Evolutionary conservation across 2,329 filamentous ascomycete genomes (phyloP), one percentile per base, ranked within the genome.

Genomic region (Ophiostoma angusticollis): DNA sequence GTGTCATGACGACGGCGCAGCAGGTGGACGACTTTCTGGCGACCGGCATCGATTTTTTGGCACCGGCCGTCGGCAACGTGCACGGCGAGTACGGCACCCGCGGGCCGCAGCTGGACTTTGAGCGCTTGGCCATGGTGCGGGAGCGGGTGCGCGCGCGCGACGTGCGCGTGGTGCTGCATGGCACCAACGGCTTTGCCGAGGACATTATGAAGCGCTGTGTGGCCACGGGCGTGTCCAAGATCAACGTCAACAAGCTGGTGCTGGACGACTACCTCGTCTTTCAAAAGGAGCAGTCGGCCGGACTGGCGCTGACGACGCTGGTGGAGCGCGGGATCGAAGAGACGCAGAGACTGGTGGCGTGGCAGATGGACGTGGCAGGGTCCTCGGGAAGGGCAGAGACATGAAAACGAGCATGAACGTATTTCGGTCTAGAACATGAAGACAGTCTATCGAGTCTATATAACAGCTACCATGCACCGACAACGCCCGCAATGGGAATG

Each of bases 61-160:
- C 75, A 9, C 75, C 75, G 1, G 73, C 73, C 2, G 77, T 79
- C 56, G 75, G 74, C 2, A 79, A 79, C 48, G 71, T 79, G 27
- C 75, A 80, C 57, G 74, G 74, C 1, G 67, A 70, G 41, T 79
- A 79, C 56, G 64, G 68, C 21, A 72, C 68, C 1, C 56, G 67
- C 19, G 73, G 73, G 0, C 66, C 70, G 14, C 58, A 63, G 52
- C 47, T 73, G 33, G 68, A 73, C 47, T 74, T 68, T 49, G 65
- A 67, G 16, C 57, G 68, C 42, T 52, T 74, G 41, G 52, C 58
- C 29, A 54, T 56, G 5, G 70, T 77, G 39, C 18, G 21, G 17
- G 13, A 36, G n/a, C 32, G 31, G 25, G 41, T 41, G 9, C 34
- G 28, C 25, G 39, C 39, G 25, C 37, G 39, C n/a, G 25, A 28